Evolutionary conservation across 1,139 yeast species (phyloP).

Genomic region (Saccharomyces hybrid): DNA sequence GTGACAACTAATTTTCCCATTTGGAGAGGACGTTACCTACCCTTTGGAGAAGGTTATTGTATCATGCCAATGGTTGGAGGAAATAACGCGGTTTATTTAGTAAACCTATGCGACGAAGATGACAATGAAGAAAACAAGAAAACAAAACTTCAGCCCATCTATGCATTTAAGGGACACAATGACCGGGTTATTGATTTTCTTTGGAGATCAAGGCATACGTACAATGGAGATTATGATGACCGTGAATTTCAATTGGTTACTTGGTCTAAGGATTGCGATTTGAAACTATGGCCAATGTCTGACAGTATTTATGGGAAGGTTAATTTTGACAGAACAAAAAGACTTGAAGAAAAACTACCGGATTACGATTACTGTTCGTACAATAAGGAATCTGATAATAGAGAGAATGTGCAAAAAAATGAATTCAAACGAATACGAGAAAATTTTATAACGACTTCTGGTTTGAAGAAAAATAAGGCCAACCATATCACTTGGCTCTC

Average conservation of each 20-base stretch:
- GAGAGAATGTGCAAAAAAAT: slow-evolving; percentile 9
- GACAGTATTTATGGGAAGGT: slow-evolving; percentile 54
- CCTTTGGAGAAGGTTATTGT: slow-evolving; percentile 88
- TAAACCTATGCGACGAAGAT: slow-evolving; percentile 40
- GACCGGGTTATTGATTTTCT: slow-evolving; percentile 82
- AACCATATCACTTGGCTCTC: slow-evolving; percentile 89
- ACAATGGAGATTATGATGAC: slow-evolving; percentile 48
- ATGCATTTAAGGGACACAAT: slow-evolving; percentile 69
- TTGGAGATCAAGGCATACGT: slow-evolving; percentile 61
- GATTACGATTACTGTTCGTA: slow-evolving; percentile 45
- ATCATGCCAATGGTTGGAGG: slow-evolving; percentile 92
- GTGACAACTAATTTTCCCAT: slow-evolving; percentile 76
- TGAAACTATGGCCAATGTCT: slow-evolving; percentile 73
- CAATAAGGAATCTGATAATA: slow-evolving; percentile 42
- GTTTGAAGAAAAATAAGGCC: slow-evolving; percentile 34
- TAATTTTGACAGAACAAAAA: slow-evolving; percentile 42
- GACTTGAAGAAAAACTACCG: slow-evolving; percentile 35
- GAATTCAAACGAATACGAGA: slow-evolving; percentile 30
- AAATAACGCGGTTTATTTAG: slow-evolving; percentile 60
- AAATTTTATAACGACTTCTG: slow-evolving; percentile 35
- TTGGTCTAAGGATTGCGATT: slow-evolving; percentile 86
- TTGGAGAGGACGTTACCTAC: slow-evolving; percentile 78
- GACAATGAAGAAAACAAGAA: slow-evolving; percentile 20
- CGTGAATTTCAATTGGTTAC: slow-evolving; percentile 84
- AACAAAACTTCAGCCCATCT: slow-evolving; percentile 47